Conservation (phyloP, 2,329 filamentous ascomycete genomes). For the Trichoderma citrinoviride region DNA sequence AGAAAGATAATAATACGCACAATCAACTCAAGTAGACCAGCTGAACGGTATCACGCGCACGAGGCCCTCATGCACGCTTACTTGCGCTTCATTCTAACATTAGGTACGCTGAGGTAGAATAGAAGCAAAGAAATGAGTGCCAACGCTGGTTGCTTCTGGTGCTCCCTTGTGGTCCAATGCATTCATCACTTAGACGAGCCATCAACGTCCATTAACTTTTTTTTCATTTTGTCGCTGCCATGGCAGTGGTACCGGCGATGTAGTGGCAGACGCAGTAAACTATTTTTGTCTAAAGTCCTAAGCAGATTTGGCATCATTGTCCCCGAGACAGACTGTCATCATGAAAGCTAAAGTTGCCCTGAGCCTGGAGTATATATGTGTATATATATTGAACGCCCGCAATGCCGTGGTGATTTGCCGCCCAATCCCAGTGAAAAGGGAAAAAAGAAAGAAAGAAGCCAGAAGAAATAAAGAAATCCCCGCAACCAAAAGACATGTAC, state of each 20-base stretch:
- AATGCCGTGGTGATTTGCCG: slow-evolving; percentile 20
- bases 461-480: not conserved
- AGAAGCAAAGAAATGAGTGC: not conserved
- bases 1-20: not conserved
- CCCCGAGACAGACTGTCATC: slow-evolving; percentile 10
- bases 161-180: not conserved
- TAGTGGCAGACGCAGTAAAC: not conserved
- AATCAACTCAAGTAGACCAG: not conserved
- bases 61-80: not conserved
- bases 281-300: slow-evolving; percentile 9
- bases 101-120: not conserved
- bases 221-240: not conserved
- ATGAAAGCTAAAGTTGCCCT: slow-evolving; percentile 7
- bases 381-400: slow-evolving; percentile 21
- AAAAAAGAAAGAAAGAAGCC: not conserved
- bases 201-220: not conserved
- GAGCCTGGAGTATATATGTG: slow-evolving; percentile 21
- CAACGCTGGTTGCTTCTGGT: not conserved
- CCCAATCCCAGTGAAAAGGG: slow-evolving; percentile 8
- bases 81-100: no score
- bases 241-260: not conserved
- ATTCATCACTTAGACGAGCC: not conserved
- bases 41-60: not conserved
- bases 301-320: slow-evolving; percentile 10
- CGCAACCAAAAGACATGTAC: slow-evolving; percentile 20